Conservation (phyloP, 108 stramenopile genomes). For the Schizochytrium sp. region DNA sequence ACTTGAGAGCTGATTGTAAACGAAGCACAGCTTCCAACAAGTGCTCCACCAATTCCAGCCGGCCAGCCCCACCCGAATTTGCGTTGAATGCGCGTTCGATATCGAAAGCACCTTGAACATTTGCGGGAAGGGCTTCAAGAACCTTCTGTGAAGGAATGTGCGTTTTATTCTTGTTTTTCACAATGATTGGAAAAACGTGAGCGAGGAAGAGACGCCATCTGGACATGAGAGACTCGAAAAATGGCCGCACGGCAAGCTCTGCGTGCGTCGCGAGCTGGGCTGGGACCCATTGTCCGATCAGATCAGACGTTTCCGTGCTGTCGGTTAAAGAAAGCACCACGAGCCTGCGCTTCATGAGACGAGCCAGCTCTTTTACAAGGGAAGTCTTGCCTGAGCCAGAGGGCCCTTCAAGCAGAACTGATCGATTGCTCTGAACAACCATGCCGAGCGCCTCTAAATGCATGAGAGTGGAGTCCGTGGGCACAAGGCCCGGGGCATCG, state of each 20-base stretch:
- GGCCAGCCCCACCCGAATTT: background rate
- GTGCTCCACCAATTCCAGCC: background rate
- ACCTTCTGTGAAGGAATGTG: background rate
- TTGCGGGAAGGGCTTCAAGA: background rate
- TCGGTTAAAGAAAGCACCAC: slow-evolving; percentile 11
- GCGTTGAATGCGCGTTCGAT: background rate
- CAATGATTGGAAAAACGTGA: background rate
- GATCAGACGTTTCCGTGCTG: slow-evolving; percentile 17
- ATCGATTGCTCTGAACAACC: background rate
- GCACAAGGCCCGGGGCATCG: background rate
- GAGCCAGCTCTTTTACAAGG: slow-evolving; percentile 22
- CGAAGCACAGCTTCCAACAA: background rate
- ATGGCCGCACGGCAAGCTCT: background rate
- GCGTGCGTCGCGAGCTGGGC: background rate
- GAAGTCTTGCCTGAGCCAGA: slow-evolving; percentile 18
- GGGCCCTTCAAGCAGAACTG: slow-evolving; percentile 21
- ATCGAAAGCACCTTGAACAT: background rate
- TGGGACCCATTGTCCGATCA: slow-evolving; percentile 23
- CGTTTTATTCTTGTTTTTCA: background rate
- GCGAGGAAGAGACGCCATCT: background rate
- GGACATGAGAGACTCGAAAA: background rate
- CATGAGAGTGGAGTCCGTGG: background rate
- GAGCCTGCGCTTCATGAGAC: background rate
- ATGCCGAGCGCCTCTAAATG: slow-evolving; percentile 19
- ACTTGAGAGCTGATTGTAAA: background rate